Percentiles rank a stretch among this genome's conserved stretches.
phyloP scores from a whole-genome alignment of 768 basidiomycete species.

The Chiua virens region DNA sequence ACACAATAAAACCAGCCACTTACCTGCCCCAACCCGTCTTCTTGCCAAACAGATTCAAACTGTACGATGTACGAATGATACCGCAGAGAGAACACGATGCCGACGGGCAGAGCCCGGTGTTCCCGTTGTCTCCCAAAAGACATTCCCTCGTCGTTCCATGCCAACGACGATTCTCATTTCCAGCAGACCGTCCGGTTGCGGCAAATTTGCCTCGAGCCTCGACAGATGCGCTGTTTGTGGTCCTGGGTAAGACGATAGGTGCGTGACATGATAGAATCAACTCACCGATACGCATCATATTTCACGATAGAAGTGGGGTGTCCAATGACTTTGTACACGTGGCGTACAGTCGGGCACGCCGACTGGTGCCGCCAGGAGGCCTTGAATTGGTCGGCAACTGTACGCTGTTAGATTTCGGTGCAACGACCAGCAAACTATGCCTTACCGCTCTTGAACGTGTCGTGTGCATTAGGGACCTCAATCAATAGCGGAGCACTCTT shows the following conservation, averaged over 20 bases:
- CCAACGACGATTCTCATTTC: slow-evolving; percentile 76
- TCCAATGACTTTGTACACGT: slow-evolving; percentile 63
- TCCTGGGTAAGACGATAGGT: neutral
- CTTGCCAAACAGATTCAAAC: slow-evolving; percentile 61
- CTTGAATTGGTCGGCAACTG: slow-evolving; percentile 68
- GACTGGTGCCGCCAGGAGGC: slow-evolving; percentile 66
- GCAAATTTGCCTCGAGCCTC: slow-evolving; percentile 62
- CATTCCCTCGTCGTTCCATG: slow-evolving; percentile 71
- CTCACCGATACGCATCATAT: slow-evolving; percentile 64
- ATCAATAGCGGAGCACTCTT: slow-evolving; percentile 55
- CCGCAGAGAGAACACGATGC: slow-evolving; percentile 60
- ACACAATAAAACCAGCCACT: slow-evolving; percentile 5
- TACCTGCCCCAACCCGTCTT: slow-evolving; percentile 75
- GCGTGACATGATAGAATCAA: neutral
- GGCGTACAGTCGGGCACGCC: slow-evolving; percentile 54
- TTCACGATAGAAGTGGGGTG: slow-evolving; percentile 47
- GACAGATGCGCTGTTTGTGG: slow-evolving; percentile 44
- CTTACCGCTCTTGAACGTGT: slow-evolving; percentile 66
- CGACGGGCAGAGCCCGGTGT: slow-evolving; percentile 50
- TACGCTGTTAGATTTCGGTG: slow-evolving; percentile 1
- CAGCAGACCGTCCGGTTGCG: slow-evolving; percentile 51
- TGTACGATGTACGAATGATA: slow-evolving; percentile 64
- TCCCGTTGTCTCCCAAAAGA: slow-evolving; percentile 61
- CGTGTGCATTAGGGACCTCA: slow-evolving; percentile 58
- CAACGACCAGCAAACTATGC: neutral